Evolutionary conservation across 257 asterid genomes (phyloP).

Genomic region (Solanum boliviense): DNA sequence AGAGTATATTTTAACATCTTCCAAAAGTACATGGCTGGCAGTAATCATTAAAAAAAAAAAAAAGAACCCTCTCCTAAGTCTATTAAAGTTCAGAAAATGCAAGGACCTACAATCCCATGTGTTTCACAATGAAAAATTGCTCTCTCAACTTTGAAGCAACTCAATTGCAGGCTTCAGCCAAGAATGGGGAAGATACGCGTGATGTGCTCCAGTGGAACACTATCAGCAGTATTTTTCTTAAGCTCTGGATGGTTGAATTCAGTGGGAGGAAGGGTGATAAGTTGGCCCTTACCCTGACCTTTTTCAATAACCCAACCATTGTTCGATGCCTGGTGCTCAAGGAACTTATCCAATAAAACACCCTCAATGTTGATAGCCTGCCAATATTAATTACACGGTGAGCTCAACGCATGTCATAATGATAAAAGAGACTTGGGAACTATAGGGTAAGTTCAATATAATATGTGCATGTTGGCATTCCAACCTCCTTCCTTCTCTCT

Average conservation of each 20-base stretch:
- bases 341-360: constrained; percentile 57
- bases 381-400: neutral
- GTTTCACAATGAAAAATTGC: neutral
- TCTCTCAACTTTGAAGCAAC: neutral
- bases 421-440: neutral
- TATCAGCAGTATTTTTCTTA: constrained; percentile 53
- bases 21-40: neutral
- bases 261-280: constrained; percentile 42
- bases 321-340: constrained; percentile 54
- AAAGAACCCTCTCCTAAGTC: neutral
- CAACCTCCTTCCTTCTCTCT: neutral
- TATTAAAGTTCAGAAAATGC: neutral
- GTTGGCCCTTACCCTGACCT: constrained; percentile 44
- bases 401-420: neutral
- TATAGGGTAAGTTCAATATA: neutral
- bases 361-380: constrained; percentile 85
- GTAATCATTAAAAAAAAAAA: neutral
- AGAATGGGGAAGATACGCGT: constrained; percentile 75
- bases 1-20: neutral
- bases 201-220: constrained; percentile 56
- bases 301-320: constrained; percentile 62
- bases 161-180: constrained; percentile 22
- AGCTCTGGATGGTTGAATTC: constrained; percentile 79
- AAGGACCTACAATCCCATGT: neutral
- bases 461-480: neutral